These are phyloP conservation scores for Trypanosoma cruzi DNA, from an alignment of 208 protist genomes.

Conservation along the genomic window DNA sequence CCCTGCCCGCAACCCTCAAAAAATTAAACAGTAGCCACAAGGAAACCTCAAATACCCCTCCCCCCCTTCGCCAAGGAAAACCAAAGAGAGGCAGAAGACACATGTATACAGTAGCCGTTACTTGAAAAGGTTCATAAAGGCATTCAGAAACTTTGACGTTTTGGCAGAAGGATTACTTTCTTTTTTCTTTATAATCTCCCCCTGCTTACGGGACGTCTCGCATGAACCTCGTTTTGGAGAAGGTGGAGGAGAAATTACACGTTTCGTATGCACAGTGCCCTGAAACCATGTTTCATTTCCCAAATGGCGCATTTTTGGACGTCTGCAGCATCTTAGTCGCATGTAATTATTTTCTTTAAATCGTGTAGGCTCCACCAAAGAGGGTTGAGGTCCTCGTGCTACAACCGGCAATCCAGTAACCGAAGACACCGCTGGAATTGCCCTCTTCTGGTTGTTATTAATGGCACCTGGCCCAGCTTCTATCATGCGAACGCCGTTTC, in stretches of 20 bases:
- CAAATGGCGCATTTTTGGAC: background rate
- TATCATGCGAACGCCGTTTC: background rate
- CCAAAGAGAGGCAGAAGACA: background rate
- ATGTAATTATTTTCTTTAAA: conserved; percentile 22
- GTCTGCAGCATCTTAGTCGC: background rate
- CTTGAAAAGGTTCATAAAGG: conserved; percentile 18
- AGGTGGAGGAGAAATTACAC: background rate
- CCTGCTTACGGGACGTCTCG: background rate
- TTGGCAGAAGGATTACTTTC: background rate
- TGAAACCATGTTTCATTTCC: background rate
- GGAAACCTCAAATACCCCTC: too few species aligned
- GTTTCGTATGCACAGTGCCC: background rate
- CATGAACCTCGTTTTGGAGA: background rate
- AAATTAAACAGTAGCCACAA: too few species aligned
- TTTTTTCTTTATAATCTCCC: background rate
- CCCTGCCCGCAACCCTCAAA: too few species aligned
- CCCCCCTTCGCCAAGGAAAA: background rate
- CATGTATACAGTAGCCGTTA: background rate
- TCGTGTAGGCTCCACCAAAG: conserved; percentile 31
- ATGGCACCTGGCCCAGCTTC: background rate
- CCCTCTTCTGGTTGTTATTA: too few species aligned
- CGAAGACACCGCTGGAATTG: background rate
- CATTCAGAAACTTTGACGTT: conserved; percentile 15
- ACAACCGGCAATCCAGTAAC: conserved; percentile 26
- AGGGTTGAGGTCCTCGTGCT: conserved; percentile 52